phyloP scores from a whole-genome alignment of 768 basidiomycete genomes.

The Mrakia frigida region DNA sequence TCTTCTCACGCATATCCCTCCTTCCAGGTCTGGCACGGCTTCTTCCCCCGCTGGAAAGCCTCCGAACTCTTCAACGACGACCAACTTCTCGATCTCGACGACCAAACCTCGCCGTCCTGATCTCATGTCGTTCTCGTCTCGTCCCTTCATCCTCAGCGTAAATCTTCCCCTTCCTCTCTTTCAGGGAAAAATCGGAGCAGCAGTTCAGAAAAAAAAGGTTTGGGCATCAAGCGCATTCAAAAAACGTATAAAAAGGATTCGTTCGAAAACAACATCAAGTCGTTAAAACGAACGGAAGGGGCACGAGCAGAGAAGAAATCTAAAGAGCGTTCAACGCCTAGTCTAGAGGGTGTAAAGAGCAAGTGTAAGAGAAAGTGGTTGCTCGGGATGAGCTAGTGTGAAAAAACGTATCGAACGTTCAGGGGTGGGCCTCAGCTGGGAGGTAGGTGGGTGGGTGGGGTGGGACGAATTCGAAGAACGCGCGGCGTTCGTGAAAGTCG shows the following conservation, averaged over 20 bases:
- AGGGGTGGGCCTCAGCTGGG: slow-evolving; percentile 13
- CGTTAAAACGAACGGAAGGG: too few relatives aligned
- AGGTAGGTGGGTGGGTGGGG: neutral
- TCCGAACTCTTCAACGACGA: neutral
- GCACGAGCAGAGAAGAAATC: too few relatives aligned
- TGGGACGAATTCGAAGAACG: neutral
- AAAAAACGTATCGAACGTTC: neutral
- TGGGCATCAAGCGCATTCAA: neutral
- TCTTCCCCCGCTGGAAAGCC: slow-evolving; percentile 6
- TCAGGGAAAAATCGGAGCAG: neutral
- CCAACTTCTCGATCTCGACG: neutral
- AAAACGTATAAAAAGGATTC: neutral
- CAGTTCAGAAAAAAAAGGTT: too few relatives aligned
- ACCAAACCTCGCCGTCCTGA: neutral
- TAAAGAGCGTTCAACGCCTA: too few relatives aligned
- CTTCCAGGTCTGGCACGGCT: slow-evolving; percentile 4
- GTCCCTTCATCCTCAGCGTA: neutral
- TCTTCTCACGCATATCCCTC: too few relatives aligned
- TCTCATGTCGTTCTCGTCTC: neutral
- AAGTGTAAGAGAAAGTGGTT: neutral
- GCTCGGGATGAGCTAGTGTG: neutral
- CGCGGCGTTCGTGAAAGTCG: neutral
- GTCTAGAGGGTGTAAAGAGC: too few relatives aligned
- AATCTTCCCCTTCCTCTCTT: too few relatives aligned
- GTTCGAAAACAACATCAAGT: too few relatives aligned